These are phyloP conservation scores for Talaromyces pinophilus DNA, from an alignment of 2,329 filamentous ascomycete species.

Conservation along the genomic window DNA sequence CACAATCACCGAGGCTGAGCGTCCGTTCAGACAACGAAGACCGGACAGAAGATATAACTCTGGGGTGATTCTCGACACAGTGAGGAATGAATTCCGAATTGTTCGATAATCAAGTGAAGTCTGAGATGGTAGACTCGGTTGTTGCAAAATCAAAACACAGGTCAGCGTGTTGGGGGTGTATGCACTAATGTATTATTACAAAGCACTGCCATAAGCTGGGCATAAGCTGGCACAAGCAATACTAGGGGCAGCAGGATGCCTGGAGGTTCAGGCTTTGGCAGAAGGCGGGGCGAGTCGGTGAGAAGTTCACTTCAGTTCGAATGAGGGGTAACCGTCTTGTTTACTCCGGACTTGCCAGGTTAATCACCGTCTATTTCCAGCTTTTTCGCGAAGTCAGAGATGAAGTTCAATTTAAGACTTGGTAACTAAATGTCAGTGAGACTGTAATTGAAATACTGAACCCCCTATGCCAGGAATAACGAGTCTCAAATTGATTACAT, in stretches of 20 bases:
- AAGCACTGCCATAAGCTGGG: neutral
- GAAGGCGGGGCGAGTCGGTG: slow-evolving; percentile 23
- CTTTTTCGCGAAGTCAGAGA: neutral
- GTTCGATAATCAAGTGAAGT: neutral
- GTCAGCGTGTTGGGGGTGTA: slow-evolving; percentile 5
- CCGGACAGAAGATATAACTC: neutral
- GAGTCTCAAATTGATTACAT: slow-evolving; percentile 7
- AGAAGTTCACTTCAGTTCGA: slow-evolving; percentile 1
- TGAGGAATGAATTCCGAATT: neutral
- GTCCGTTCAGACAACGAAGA: neutral
- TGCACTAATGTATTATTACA: slow-evolving; percentile 10
- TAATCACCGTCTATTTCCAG: neutral
- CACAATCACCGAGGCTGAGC: slow-evolving; percentile 15
- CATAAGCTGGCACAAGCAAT: neutral
- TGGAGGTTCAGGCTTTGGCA: slow-evolving; percentile 18
- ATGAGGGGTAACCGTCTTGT: slow-evolving; percentile 11
- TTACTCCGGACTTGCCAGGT: neutral
- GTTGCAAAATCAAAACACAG: neutral
- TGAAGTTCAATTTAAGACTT: neutral
- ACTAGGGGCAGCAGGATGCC: slow-evolving; percentile 9
- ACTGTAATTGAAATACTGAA: slow-evolving; percentile 11
- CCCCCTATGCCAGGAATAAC: neutral
- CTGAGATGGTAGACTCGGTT: slow-evolving; percentile 7
- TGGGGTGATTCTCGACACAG: neutral
- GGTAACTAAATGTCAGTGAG: neutral